Conservation (phyloP, 2,329 filamentous ascomycete species). For the Nemania sp. region DNA sequence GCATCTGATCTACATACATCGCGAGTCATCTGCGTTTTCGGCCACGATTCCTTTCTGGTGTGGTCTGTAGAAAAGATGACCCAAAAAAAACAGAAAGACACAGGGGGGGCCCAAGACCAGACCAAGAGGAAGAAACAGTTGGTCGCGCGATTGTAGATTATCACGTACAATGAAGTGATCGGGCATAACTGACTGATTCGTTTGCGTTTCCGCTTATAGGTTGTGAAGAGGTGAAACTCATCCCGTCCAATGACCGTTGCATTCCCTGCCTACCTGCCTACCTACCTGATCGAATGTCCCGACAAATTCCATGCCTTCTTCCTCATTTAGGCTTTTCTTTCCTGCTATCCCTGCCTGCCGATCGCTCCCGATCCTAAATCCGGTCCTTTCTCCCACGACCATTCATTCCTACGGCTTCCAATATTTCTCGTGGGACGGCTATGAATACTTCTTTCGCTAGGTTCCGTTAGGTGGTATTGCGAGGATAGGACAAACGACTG, state of each 20-base stretch:
- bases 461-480: too few relatives aligned
- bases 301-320: too few relatives aligned
- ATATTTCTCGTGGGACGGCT: too few relatives aligned
- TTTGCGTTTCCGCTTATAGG: slow-evolving; percentile 37
- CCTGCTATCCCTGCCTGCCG: too few relatives aligned
- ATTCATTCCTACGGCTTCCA: too few relatives aligned
- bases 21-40: slow-evolving; percentile 14
- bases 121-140: slow-evolving; percentile 22
- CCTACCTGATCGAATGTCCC: slow-evolving; percentile 9
- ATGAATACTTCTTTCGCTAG: too few relatives aligned
- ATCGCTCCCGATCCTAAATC: too few relatives aligned
- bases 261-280: too few relatives aligned
- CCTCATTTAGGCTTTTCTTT: too few relatives aligned
- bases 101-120: slow-evolving; percentile 24
- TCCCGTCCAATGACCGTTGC: slow-evolving; percentile 10
- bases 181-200: slow-evolving; percentile 34
- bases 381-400: too few relatives aligned
- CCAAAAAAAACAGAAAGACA: slow-evolving; percentile 18
- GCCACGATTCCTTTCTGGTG: slow-evolving; percentile 23
- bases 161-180: slow-evolving; percentile 28
- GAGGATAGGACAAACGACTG: too few relatives aligned
- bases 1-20: slow-evolving; percentile 16
- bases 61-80: slow-evolving; percentile 35
- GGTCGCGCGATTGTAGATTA: slow-evolving; percentile 24
- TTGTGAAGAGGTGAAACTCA: slow-evolving; percentile 36